Conservation (phyloP, 1,284 basidiomycete genomes). For the Veloboletus limbatus region DNA sequence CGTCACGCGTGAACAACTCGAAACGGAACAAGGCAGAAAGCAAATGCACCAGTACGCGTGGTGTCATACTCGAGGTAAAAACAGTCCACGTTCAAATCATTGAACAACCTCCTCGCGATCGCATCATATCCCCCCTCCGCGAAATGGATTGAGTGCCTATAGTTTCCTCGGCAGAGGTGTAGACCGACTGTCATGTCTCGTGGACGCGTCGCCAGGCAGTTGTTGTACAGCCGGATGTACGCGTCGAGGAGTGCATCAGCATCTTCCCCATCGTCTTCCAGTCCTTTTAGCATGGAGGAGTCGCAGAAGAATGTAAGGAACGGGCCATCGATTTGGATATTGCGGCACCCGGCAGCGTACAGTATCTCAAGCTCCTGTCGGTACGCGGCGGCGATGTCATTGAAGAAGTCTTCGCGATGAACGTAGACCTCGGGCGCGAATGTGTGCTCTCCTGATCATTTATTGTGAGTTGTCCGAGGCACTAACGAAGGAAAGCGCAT, state of each 20-base stretch:
- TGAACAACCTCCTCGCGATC: slow-evolving; percentile 75
- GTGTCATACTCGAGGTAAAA: slow-evolving; percentile 84
- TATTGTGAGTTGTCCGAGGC: not conserved
- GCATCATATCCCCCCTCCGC: slow-evolving; percentile 71
- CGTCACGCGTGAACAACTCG: not conserved
- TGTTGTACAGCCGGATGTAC: slow-evolving; percentile 72
- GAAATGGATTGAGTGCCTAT: slow-evolving; percentile 63
- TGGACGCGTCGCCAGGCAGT: slow-evolving; percentile 57
- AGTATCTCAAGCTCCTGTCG: slow-evolving; percentile 69
- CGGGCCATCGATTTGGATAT: slow-evolving; percentile 76
- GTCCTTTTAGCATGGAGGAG: slow-evolving; percentile 57
- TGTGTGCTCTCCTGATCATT: slow-evolving; percentile 21
- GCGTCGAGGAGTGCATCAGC: slow-evolving; percentile 61
- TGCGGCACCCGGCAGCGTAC: slow-evolving; percentile 71
- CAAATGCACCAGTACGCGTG: slow-evolving; percentile 56
- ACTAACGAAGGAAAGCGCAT: slow-evolving; percentile 1
- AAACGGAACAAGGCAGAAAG: not conserved
- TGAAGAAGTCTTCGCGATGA: slow-evolving; percentile 61
- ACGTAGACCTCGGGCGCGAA: slow-evolving; percentile 18
- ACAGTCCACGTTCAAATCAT: slow-evolving; percentile 67
- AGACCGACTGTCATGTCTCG: slow-evolving; percentile 65
- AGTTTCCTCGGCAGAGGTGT: slow-evolving; percentile 82
- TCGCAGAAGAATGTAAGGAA: slow-evolving; percentile 68
- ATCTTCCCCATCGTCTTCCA: slow-evolving; percentile 60
- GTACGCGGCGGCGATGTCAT: slow-evolving; percentile 69